Evolutionary conservation across 306 rosid genomes (phyloP), one percentile per base, ranked within the genome.

Genomic region (Arachis stenosperma): DNA sequence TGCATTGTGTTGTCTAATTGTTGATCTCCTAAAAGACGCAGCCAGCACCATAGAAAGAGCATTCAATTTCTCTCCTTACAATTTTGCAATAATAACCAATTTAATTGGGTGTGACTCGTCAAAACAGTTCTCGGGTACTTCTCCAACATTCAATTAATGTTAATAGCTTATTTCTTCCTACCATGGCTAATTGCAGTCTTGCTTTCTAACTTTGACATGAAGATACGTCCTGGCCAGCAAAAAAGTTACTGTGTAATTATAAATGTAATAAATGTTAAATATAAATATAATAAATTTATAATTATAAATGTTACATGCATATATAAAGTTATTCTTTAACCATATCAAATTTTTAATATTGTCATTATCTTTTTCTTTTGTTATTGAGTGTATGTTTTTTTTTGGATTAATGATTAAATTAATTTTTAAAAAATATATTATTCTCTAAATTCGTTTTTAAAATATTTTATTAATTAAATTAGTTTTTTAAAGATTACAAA

Each of bases 51-150:
- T 4, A 71, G 11, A 43, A 66, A 47, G 14, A 52, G 61, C 56
- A 66, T 60, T 73, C 44, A 67, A 73, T 60, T 37, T 37, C n/a
- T 36, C 54, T 42, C 40, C 65, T 64, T 65, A 63, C 70, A 75
- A 47, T 14, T 65, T 63, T 70, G 37, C 37, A 33, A 33, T 36
- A 40, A 50, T 46, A 70, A 50, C 69, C 13, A 43, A 27, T 62
- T 69, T 70, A 75, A 80, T 80, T 56, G 75, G 30, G 41, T 68
- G 52, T 79, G 67, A 74, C 83, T 60, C 36, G n/a, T 79, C 76
- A 74, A 61, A 73, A 52, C 15, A 8, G 11, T 54, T 54, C 27
- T 61, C 37, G 39, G 22, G 59, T 48, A 75, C 70, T 55, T 15
- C 75, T 62, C 61, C 59, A 80, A 70, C 69, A 64, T 70, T 50